Base-by-base conservation (phyloP, 805 yeast species). In the Saccharomycopsis babjevae region DNA sequence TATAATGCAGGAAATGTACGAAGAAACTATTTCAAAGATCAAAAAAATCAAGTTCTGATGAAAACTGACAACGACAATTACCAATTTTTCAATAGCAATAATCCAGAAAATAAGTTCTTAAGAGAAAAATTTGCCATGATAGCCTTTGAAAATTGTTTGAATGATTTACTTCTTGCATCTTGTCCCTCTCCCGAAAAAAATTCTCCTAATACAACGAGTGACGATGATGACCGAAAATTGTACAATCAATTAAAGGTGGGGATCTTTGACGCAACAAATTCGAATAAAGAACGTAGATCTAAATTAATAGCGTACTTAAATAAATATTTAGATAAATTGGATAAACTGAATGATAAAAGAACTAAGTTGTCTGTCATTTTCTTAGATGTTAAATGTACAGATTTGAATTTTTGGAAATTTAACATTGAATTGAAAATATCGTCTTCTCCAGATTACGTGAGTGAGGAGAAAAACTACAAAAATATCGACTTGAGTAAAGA, bases 1-100 rank as follows among this genome's bases (percentile, higher is more conserved):
- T 61, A 55, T 34, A 61, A 61, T 52, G 63, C 63, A 2, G 63
- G 63, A 32, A 61, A 58, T 30, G 58, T 56, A 8, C 61, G 63
- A 28, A 55, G 63, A 40, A 52, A 30, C 56, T 32, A 22, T 52
- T 32, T 38, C 20, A 46, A 46, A 22, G 28, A 46, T 25, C 30
- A 46, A n/a, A n/a, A n/a, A n/a, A n/a, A n/a, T 15, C 52, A 20
- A 46, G 18, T 8, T 3, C 10, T 6, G 16, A 15, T n/a, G 2
- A 20, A 46, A 10, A 46, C 52, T 22, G 28, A 46, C 16, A 22
- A 46, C 6, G 52, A 22, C 32, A 46, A 20, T 11, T 46, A 46
- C 28, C 8, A 25, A 22, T 46, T 46, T 8, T 46, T 46, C n/a
- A 46, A 46, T 13, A 46, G 52, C n/a, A 46, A 25, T 25, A 46